Base-by-base conservation (phyloP, 1,284 basidiomycete genomes). In the Pholiota adiposa region DNA sequence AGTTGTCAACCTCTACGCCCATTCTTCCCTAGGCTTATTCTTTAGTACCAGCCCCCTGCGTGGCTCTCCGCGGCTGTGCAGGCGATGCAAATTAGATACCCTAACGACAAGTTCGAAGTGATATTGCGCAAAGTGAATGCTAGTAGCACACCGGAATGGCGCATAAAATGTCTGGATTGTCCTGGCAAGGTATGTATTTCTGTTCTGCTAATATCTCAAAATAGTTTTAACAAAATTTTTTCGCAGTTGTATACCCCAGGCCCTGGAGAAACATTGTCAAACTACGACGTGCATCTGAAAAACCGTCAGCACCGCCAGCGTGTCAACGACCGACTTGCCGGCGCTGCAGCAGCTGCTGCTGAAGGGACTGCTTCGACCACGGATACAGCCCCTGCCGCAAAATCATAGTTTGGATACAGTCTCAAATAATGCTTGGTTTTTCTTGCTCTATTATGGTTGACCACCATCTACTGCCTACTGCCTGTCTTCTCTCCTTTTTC, bases 121-220 rank as follows among this genome's bases (percentile, higher is more conserved):
- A 85, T 90, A n/a, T 77, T 86, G 19, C 83, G 86, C 54, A 86
- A 83, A 69, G 79, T 83, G 12, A 75, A 77, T 11, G 79, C 82
- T 55, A 78, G 75, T 6, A 79, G 77, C 29, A 73, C 78, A 38
- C 79, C 84, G 2, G 79, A 96, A 73, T 98, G 96, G 96, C 84
- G 96, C 19, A 85, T 98, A 69, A 96, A 94, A 74, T 99, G 97
- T 75, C 72, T 90, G 60, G 97, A 98, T 74, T 98, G 97, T 74
- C 94, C 94, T 63, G 94, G 93, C 69, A 96, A 96, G 83, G 94
- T 94, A 62, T 38, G 58, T 59, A 46, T 19, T 38, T 40, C 8
- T 29, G 18, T 34, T n/a, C 19, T 31, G 43, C 19, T 29, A 5
- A 31, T 31, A 4, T 5, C 29, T n/a, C n/a, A n/a, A n/a, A n/a